Evolutionary conservation across 805 yeast species (phyloP).

Genomic region (Metschnikowia corniflorae): DNA sequence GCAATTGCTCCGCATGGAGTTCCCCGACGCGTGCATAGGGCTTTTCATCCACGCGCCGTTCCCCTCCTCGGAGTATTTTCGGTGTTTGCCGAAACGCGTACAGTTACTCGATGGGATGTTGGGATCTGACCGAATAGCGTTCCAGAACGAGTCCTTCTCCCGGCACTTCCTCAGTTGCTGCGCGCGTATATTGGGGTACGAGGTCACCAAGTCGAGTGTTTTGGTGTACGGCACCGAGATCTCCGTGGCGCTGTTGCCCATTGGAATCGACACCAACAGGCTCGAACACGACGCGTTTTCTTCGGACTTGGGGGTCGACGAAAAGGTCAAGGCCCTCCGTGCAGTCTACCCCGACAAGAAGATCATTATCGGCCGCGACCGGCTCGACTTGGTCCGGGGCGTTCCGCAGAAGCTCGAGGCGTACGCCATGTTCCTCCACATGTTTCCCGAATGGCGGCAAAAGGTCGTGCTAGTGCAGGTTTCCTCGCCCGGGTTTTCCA

Average conservation of each 20-base stretch:
- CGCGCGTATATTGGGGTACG: conserved; percentile 81
- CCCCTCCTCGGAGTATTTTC: conserved; percentile 90
- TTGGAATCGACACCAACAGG: conserved; percentile 78
- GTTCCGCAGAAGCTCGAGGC: conserved; percentile 92
- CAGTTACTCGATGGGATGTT: conserved; percentile 86
- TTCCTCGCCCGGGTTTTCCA: conserved; percentile 69
- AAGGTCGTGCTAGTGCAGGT: conserved; percentile 89
- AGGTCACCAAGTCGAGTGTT: conserved; percentile 54
- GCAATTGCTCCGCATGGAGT: conserved; percentile 72
- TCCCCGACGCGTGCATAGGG: conserved; percentile 72
- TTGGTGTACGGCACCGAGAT: conserved; percentile 75
- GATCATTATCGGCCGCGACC: conserved; percentile 89
- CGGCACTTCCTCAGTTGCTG: conserved; percentile 91
- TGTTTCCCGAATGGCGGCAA: conserved; percentile 90
- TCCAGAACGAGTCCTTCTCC: conserved; percentile 82
- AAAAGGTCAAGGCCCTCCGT: conserved; percentile 61
- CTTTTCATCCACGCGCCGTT: conserved; percentile 87
- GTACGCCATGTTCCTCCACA: conserved; percentile 78
- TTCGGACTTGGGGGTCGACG: conserved; percentile 43
- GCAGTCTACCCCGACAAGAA: conserved; percentile 61
- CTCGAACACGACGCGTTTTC: conserved; percentile 62
- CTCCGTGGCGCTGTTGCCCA: conserved; percentile 72
- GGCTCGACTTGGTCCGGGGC: conserved; percentile 89
- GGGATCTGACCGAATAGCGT: conserved; percentile 82
- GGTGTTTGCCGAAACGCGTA: conserved; percentile 80